These are phyloP conservation scores for Chondrus crispus DNA, from an alignment of 23 red algal genomes.

Conservation along the genomic window DNA sequence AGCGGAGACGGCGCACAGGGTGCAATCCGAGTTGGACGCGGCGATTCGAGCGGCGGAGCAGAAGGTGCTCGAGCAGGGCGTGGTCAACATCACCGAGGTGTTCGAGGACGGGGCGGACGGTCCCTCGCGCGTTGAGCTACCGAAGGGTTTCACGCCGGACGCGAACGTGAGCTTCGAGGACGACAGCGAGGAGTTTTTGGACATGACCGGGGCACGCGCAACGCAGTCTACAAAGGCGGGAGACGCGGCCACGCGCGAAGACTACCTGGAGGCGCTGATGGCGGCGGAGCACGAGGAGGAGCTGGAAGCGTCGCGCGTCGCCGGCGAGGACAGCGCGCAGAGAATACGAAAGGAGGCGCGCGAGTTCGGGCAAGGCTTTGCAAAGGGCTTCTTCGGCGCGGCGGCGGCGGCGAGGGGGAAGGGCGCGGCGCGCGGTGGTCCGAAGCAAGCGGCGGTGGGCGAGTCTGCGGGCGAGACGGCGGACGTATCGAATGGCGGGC, in stretches of 20 bases:
- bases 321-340: no score
- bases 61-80: constrained; percentile 7
- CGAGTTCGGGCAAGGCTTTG: no score
- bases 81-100: constrained; percentile 41
- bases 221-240: no score
- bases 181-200: constrained; percentile 43
- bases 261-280: not conserved
- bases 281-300: not conserved
- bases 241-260: not conserved
- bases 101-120: constrained; percentile 23
- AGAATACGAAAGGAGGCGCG: no score
- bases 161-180: constrained; percentile 10
- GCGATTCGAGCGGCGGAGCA: constrained; percentile 1
- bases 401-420: no score
- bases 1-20: not conserved
- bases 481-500: no score
- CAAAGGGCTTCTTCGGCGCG: no score
- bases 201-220: constrained; percentile 1
- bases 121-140: constrained; percentile 19
- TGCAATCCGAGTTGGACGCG: not conserved
- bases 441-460: not conserved
- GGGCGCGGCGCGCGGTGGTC: no score
- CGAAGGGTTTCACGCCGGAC: constrained; percentile 3
- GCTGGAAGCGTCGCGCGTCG: no score
- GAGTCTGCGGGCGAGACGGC: not conserved